A percentile compares a stretch with the other conserved stretches of the same genome.
phyloP scores from a whole-genome alignment of 305 asterid species.

The Fraxinus greggii region DNA sequence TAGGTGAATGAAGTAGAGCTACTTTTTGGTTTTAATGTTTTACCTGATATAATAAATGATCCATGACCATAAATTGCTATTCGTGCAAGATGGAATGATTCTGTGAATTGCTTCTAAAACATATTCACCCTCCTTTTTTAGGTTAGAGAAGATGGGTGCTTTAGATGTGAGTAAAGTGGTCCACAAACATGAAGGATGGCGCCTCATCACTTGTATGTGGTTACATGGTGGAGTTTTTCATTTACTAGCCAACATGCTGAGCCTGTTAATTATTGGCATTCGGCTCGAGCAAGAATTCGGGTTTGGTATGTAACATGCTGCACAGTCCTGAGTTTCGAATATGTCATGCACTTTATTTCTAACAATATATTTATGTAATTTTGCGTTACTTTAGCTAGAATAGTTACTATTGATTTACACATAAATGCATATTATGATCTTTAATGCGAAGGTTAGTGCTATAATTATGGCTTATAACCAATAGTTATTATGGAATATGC shows the following conservation, averaged over 20 bases:
- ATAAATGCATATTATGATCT: not conserved
- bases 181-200: slow-evolving; percentile 52
- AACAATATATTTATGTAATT: not conserved
- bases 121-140: slow-evolving; percentile 13
- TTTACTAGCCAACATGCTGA: slow-evolving; percentile 54
- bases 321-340: not conserved
- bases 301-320: slow-evolving; percentile 36
- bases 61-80: slow-evolving; percentile 5
- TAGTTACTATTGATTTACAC: not conserved
- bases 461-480: not conserved
- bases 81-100: not conserved
- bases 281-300: slow-evolving; percentile 56
- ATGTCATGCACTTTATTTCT: not conserved
- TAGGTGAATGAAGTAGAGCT: not conserved
- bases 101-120: not conserved
- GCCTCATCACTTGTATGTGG: slow-evolving; percentile 59
- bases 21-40: not conserved
- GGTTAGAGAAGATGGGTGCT: slow-evolving; percentile 60
- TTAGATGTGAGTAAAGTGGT: slow-evolving; percentile 47
- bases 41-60: not conserved
- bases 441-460: not conserved
- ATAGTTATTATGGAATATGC: not conserved
- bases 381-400: not conserved
- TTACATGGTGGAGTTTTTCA: slow-evolving; percentile 57
- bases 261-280: slow-evolving; percentile 50